phyloP scores from a whole-genome alignment of 345 rosid genomes.

The Garcia nutans region DNA sequence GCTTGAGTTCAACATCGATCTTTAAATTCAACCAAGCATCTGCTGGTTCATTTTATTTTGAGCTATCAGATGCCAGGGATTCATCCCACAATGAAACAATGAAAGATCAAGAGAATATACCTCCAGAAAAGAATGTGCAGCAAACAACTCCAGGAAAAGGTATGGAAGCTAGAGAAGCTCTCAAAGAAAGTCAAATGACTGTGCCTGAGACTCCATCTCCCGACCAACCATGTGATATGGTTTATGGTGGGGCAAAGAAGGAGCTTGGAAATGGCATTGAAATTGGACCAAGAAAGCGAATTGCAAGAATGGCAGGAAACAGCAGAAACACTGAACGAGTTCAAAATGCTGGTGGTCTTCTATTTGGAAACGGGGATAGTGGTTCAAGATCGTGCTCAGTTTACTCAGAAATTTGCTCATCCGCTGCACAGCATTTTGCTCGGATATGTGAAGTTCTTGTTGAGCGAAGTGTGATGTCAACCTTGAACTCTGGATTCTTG shows the following conservation, averaged over 20 bases:
- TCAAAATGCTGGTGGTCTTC: constrained; percentile 58
- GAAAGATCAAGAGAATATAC: constrained; percentile 74
- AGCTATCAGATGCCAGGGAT: constrained; percentile 58
- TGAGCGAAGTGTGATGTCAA: constrained; percentile 83
- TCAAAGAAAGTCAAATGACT: constrained; percentile 68
- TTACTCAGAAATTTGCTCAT: constrained; percentile 76
- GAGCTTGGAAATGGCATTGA: constrained; percentile 69
- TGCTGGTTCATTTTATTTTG: constrained; percentile 60
- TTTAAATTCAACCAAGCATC: constrained; percentile 51
- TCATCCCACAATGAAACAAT: constrained; percentile 46
- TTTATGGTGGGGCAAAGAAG: constrained; percentile 55
- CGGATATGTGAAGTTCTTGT: constrained; percentile 89
- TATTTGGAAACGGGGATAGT: constrained; percentile 56
- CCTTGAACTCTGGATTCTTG: constrained; percentile 86
- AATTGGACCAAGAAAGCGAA: constrained; percentile 70
- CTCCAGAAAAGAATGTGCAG: constrained; percentile 61
- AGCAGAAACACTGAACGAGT: constrained; percentile 53
- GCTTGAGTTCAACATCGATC: constrained; percentile 40
- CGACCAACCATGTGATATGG: constrained; percentile 74
- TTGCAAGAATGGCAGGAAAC: constrained; percentile 60
- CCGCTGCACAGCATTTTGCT: constrained; percentile 92
- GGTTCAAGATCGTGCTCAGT: constrained; percentile 64
- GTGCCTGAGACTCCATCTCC: constrained; percentile 99
- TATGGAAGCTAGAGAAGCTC: constrained; percentile 48
- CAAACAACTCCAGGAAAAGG: constrained; percentile 87